Conservation (phyloP, 306 rosid genomes). For the Castanea crenata region DNA sequence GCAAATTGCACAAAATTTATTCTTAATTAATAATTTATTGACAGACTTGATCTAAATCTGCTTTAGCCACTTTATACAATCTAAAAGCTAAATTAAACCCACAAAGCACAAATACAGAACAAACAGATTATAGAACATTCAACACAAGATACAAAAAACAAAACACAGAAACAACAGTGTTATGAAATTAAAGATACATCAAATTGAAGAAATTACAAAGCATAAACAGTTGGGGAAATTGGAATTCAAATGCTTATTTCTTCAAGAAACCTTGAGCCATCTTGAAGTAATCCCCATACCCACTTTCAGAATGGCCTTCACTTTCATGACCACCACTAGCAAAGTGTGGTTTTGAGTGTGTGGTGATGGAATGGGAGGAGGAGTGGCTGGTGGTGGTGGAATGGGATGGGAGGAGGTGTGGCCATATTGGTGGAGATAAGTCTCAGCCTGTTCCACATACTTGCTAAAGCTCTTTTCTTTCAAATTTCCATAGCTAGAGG, state of each 20-base stretch:
- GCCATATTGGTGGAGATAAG: slow-evolving; percentile 22
- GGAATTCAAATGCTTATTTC: neutral
- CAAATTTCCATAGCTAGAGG: slow-evolving; percentile 19
- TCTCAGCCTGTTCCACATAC: slow-evolving; percentile 25
- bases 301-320: neutral
- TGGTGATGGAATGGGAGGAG: too few relatives aligned
- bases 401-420: neutral
- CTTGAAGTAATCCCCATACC: slow-evolving; percentile 27
- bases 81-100: neutral
- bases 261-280: slow-evolving; percentile 33
- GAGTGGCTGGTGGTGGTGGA: neutral
- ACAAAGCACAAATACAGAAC: neutral
- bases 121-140: neutral
- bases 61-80: neutral
- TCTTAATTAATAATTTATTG: neutral
- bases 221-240: neutral
- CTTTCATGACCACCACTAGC: neutral
- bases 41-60: neutral
- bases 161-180: too few relatives aligned
- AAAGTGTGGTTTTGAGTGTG: neutral
- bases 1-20: neutral
- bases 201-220: neutral
- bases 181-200: neutral
- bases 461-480: slow-evolving; percentile 23
- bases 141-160: neutral